These are phyloP conservation scores for Takashimella koratensis DNA, from an alignment of 1,284 basidiomycete genomes.

Conservation along the genomic window DNA sequence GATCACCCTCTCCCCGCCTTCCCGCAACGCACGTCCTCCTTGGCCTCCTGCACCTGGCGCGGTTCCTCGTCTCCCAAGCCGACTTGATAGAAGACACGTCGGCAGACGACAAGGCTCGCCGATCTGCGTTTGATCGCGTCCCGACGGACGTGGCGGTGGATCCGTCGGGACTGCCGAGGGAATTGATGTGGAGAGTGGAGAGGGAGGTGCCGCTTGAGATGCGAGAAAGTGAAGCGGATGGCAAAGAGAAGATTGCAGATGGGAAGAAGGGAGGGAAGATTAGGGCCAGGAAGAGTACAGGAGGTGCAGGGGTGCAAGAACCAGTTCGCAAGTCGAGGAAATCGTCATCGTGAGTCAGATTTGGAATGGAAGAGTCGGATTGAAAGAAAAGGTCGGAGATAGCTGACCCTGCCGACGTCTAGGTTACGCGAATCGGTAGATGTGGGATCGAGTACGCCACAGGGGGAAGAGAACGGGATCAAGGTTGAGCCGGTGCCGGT, in stretches of 20 bases:
- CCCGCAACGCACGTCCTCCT: conserved; percentile 58
- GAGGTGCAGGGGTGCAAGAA: too few species aligned
- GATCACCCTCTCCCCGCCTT: conserved; percentile 4
- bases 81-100: conserved; percentile 58
- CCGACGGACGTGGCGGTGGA: conserved; percentile 77
- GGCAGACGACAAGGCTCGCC: conserved; percentile 59
- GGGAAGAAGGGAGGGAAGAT: conserved; percentile 1
- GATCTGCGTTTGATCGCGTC: conserved; percentile 71
- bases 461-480: too few species aligned
- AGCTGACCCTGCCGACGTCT: not conserved
- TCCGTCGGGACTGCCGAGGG: conserved; percentile 67
- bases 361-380: not conserved
- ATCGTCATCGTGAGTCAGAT: not conserved
- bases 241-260: conserved; percentile 2
- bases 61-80: conserved; percentile 74
- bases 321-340: conserved; percentile 13
- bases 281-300: conserved; percentile 9
- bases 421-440: conserved; percentile 28
- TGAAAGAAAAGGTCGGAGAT: not conserved
- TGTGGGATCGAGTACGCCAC: too few species aligned
- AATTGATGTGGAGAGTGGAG: conserved; percentile 73
- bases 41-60: conserved; percentile 66
- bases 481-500: too few species aligned
- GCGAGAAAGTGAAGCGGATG: conserved; percentile 29
- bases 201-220: conserved; percentile 60